A percentile compares a stretch with the other conserved stretches of the same genome.
phyloP scores from a whole-genome alignment of 2,329 filamentous ascomycete genomes.

The Monosporascus sp. region DNA sequence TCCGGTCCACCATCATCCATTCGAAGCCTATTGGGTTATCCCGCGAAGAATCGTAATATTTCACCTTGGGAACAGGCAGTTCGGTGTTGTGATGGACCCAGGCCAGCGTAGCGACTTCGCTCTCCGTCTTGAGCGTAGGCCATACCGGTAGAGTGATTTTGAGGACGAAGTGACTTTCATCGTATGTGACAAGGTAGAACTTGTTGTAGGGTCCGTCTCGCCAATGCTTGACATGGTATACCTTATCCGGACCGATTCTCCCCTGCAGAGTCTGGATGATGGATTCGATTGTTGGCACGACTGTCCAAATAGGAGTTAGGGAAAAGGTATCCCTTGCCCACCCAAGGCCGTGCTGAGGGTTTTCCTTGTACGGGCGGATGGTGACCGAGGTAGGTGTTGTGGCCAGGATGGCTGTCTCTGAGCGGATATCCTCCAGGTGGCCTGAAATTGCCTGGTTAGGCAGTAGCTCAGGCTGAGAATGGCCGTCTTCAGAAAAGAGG shows the following conservation, averaged over 20 bases:
- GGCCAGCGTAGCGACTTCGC: slow-evolving; percentile 25
- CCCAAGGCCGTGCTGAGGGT: neutral
- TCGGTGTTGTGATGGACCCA: slow-evolving; percentile 18
- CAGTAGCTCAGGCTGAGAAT: neutral
- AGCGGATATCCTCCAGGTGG: neutral
- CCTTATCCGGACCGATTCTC: slow-evolving; percentile 5
- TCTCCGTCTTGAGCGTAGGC: slow-evolving; percentile 21
- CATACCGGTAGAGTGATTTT: slow-evolving; percentile 22
- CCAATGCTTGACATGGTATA: slow-evolving; percentile 14
- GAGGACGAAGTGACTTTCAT: slow-evolving; percentile 26
- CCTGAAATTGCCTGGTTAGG: neutral
- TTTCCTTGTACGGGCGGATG: neutral
- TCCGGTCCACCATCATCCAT: slow-evolving; percentile 26
- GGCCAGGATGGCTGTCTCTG: neutral
- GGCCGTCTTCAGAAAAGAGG: neutral
- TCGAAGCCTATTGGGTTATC: slow-evolving; percentile 24
- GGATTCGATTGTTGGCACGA: slow-evolving; percentile 15
- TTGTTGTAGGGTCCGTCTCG: slow-evolving; percentile 18
- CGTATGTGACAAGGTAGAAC: slow-evolving; percentile 18
- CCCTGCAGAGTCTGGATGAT: slow-evolving; percentile 17
- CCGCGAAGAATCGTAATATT: slow-evolving; percentile 13
- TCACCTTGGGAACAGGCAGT: slow-evolving; percentile 21
- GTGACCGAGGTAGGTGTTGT: neutral
- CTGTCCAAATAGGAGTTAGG: slow-evolving; percentile 11
- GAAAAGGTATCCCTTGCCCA: neutral